A percentile compares a stretch with the other conserved stretches of the same genome.
phyloP scores from a whole-genome alignment of 1,284 basidiomycete species.

The Wallemia hederae region DNA sequence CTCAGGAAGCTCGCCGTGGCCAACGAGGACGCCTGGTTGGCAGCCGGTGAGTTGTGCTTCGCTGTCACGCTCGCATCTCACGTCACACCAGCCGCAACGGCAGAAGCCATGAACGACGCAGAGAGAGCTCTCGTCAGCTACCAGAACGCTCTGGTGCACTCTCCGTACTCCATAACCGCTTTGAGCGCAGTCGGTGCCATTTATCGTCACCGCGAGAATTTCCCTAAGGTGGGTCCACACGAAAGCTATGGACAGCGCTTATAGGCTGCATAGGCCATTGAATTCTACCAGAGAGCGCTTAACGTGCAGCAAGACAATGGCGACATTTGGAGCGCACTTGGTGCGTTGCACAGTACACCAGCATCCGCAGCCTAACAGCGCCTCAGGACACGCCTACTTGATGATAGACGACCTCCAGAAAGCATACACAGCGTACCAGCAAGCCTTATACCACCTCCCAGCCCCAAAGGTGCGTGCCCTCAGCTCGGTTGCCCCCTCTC shows the following conservation, averaged over 20 bases:
- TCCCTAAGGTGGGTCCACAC: slow-evolving; percentile 14
- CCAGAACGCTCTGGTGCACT: slow-evolving; percentile 71
- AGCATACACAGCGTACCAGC: slow-evolving; percentile 94
- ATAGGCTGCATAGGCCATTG: slow-evolving; percentile 38
- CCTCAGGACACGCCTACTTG: slow-evolving; percentile 55
- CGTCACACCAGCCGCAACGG: slow-evolving; percentile 35
- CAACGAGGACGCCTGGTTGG: slow-evolving; percentile 73
- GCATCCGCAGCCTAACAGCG: background rate
- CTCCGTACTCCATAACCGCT: slow-evolving; percentile 55
- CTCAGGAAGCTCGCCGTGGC: slow-evolving; percentile 35
- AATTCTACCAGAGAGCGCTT: slow-evolving; percentile 75
- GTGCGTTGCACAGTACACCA: slow-evolving; percentile 18
- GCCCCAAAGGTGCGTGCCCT: slow-evolving; percentile 50
- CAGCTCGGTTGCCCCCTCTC: background rate
- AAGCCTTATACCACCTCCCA: slow-evolving; percentile 78
- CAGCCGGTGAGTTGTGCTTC: slow-evolving; percentile 33
- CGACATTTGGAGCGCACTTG: slow-evolving; percentile 77
- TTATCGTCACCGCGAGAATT: slow-evolving; percentile 25
- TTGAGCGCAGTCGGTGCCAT: slow-evolving; percentile 53
- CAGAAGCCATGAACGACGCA: slow-evolving; percentile 67
- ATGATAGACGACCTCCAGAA: slow-evolving; percentile 99
- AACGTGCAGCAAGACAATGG: slow-evolving; percentile 68
- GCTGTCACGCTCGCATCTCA: background rate
- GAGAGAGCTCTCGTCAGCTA: slow-evolving; percentile 68
- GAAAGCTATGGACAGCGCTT: background rate